Evolutionary conservation across 2,329 filamentous ascomycete species (phyloP).

Genomic region (Fusarium abutilonis): DNA sequence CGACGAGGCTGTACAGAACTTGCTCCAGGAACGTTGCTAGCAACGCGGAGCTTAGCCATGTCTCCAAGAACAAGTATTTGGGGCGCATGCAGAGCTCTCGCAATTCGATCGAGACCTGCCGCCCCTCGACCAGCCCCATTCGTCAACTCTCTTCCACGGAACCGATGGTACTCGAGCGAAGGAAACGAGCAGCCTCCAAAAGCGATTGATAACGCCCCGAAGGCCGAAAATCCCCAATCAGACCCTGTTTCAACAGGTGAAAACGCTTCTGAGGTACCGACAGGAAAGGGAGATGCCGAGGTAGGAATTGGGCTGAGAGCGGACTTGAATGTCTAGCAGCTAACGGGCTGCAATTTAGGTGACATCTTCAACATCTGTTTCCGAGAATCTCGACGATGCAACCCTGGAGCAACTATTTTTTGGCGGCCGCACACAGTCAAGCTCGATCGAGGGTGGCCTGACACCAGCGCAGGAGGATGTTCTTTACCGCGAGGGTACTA

Average conservation of each 20-base stretch:
- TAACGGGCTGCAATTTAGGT: conserved; percentile 34
- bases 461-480: conserved; percentile 57
- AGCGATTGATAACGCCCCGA: conserved; percentile 34
- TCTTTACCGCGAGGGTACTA: conserved; percentile 55
- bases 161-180: conserved; percentile 50
- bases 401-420: conserved; percentile 52
- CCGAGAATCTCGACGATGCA: conserved; percentile 49
- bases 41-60: conserved; percentile 48
- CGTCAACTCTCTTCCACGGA: conserved; percentile 34
- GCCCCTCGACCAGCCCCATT: conserved; percentile 41
- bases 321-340: conserved; percentile 18
- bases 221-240: conserved; percentile 17
- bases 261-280: conserved; percentile 3
- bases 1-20: conserved; percentile 36
- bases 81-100: conserved; percentile 50
- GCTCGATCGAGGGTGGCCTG: conserved; percentile 48
- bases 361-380: conserved; percentile 14
- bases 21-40: conserved; percentile 43
- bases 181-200: conserved; percentile 42
- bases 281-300: conserved; percentile 27
- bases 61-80: conserved; percentile 49
- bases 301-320: conserved; percentile 36
- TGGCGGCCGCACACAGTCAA: conserved; percentile 48
- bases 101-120: conserved; percentile 45
- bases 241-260: conserved; percentile 8